Evolutionary conservation across 148 eudicot species (phyloP), one percentile per base, ranked within the genome.

Genomic region (Beta vulgaris): DNA sequence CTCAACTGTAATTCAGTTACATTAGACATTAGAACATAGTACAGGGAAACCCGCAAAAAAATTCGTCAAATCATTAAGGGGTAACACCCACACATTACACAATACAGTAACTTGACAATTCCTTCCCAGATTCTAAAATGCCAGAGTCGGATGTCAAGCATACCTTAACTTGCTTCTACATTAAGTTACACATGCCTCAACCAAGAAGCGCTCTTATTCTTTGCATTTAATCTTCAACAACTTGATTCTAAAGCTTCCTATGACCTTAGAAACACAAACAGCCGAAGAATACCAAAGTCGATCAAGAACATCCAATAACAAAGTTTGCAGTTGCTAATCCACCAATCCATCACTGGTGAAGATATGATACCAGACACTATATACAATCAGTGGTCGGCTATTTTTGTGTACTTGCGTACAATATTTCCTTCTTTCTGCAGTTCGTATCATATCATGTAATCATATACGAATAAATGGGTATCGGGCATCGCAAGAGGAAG

Each of bases 391-490:
- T 48, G 78, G 74, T 76, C 54, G 61, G 75, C 78, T 55, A 53
- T 25, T 75, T 69, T 55, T 39, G 19, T 21, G 19, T 49, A 28
- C 64, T 29, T 74, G 64, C 42, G 65, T 46, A 46, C 13, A 1
- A 0, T 43, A 25, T 37, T 19, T 3, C 12, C 57, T 25, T 23
- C 36, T n/a, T 49, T 63, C 51, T 72, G 53, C 19, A 6, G 40
- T 14, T 82, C 72, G 90, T 74, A 91, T 85, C 72, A 92, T 74
- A 91, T 85, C 84, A 92, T 74, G 81, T 93, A 93, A 54, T 90
- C 93, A 55, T 87, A 89, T 19, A 87, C 83, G 32, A 86, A 79
- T 65, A 87, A 69, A 81, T 82, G 85, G 49, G 87, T 69, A 32
- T 88, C 91, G 7, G 88, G 80, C 62, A 78, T 79, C 63, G 81